Evolutionary conservation across 441 rosid genomes (phyloP), one percentile per base, ranked within the genome.

Genomic region (Jatropha podagrica): DNA sequence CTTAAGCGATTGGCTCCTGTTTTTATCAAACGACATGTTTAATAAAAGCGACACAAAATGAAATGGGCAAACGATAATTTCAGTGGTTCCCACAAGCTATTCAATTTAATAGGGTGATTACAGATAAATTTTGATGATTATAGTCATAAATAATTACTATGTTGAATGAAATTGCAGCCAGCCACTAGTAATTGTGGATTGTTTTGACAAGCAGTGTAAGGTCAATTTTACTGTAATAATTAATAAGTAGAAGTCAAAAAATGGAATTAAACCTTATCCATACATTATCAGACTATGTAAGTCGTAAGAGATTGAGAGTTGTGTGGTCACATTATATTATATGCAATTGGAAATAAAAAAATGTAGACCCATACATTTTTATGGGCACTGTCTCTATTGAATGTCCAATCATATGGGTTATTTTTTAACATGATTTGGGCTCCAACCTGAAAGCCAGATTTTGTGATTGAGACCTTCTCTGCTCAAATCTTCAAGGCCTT

Each of bases 311-410:
- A 48, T 12, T 15, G 15, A 54, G 17, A 3, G 4, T 17, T 54
- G 17, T 20, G 61, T 58, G 61, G 61, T 27, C 71, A 42, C 51
- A 27, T 68, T 1, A 41, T 52, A 6, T 49, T 38, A 20, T 58
- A 44, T 44, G 42, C 23, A 54, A 52, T 4, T 71, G 44, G 37
- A 17, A 68, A 40, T 1, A 54, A 74, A 67, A 67, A 81, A 73
- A 52, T 67, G 56, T 48, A 20, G 74, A 63, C 72, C 81, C 81
- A 72, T 78, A 26, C 69, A 62, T 4, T 75, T 58, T 44, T 52
- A 49, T 78, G 79, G 81, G 77, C 77, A 72, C 48, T 61, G 37
- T 48, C 0, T 59, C 0, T 42, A 42, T 74, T 74, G 41, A 5
- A 37, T 67, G 72, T 75, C 68, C 32, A 67, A 76, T 73, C 68